Conservation (phyloP, 2,329 filamentous ascomycete species). For the Colletotrichum noveboracense region DNA sequence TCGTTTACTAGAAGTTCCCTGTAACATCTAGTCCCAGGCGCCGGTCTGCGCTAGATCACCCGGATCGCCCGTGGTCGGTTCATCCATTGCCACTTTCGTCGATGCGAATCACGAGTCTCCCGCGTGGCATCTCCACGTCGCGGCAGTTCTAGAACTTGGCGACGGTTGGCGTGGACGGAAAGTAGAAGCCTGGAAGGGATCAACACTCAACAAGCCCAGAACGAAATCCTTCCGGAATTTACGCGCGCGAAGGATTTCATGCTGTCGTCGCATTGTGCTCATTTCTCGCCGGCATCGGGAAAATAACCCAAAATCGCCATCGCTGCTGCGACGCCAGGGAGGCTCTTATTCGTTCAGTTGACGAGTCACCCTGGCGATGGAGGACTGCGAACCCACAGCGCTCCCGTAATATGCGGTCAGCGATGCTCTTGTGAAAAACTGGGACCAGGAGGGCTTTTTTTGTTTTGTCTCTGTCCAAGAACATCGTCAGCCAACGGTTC, state of each 20-base stretch:
- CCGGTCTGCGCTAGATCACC: not conserved
- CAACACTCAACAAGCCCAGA: not conserved
- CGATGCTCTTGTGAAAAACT: not conserved
- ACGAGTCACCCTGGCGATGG: not conserved
- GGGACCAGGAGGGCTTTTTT: not conserved
- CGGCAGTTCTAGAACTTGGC: not conserved
- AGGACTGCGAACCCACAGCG: not conserved
- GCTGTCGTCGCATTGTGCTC: not conserved
- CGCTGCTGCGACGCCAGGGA: not conserved
- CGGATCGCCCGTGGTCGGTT: not conserved
- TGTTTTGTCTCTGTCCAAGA: not conserved
- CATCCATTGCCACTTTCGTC: not conserved
- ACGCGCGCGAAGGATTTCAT: not conserved
- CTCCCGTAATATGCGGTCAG: not conserved
- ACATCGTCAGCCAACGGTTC: not conserved
- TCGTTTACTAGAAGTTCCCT: not conserved
- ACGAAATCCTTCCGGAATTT: not conserved
- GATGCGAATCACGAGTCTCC: not conserved
- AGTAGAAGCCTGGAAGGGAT: not conserved
- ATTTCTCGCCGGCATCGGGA: not conserved
- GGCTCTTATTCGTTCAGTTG: not conserved
- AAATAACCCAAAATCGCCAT: not conserved
- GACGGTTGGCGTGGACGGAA: not conserved
- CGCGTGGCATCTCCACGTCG: not conserved
- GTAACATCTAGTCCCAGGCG: not conserved